These are phyloP conservation scores for Aspergillus panamensis DNA, from an alignment of 495 filamentous ascomycete genomes.

Conservation along the genomic window DNA sequence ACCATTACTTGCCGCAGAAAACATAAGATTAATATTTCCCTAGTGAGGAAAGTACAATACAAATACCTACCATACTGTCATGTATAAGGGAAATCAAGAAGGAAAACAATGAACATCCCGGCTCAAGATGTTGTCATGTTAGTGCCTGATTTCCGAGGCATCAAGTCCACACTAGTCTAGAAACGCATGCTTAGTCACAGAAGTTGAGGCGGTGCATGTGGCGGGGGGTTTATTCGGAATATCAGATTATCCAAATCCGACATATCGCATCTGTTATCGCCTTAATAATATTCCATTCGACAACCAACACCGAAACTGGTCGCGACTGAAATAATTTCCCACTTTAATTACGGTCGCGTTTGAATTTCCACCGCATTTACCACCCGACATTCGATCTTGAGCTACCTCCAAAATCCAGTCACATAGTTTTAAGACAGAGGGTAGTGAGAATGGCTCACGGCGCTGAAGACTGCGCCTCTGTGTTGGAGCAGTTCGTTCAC, in stretches of 20 bases:
- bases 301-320: neutral
- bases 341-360: neutral
- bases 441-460: conserved; percentile 35
- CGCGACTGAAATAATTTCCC: too few relatives aligned
- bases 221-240: neutral
- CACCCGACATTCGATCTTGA: neutral
- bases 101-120: neutral
- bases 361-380: neutral
- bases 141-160: neutral
- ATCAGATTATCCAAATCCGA: neutral
- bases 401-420: neutral
- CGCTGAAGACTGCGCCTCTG: conserved; percentile 75
- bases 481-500: conserved; percentile 91
- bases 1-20: too few relatives aligned
- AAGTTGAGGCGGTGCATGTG: neutral
- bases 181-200: neutral
- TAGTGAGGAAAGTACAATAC: too few relatives aligned
- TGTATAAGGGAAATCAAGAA: neutral
- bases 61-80: neutral
- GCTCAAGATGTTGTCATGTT: neutral
- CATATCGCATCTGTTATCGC: neutral
- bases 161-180: neutral
- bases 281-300: neutral
- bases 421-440: neutral
- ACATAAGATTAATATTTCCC: too few relatives aligned